A percentile compares a stretch with the other conserved stretches of the same genome.
Conservation (phyloP, 2,329 filamentous ascomycete genomes). For the Pyrenophora teres region DNA sequence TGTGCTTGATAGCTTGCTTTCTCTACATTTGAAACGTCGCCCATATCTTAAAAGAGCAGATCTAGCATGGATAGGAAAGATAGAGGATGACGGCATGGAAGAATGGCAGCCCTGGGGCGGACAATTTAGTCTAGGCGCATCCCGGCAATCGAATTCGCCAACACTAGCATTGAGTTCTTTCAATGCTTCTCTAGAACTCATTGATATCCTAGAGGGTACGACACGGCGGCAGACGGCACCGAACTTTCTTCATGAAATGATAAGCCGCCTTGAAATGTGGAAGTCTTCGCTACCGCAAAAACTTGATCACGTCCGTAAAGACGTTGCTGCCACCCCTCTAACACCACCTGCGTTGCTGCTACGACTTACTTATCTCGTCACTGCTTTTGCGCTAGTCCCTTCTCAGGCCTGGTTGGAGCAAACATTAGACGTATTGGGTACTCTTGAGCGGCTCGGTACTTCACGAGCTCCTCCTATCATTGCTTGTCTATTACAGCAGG, state of each 20-base stretch:
- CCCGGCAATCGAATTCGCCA: conserved; percentile 24
- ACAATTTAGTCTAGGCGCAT: conserved; percentile 45
- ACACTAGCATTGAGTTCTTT: conserved; percentile 58
- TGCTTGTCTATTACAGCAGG: conserved; percentile 26
- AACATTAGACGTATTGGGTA: conserved; percentile 27
- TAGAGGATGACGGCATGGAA: conserved; percentile 70
- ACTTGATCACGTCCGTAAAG: conserved; percentile 29
- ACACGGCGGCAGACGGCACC: conserved; percentile 20
- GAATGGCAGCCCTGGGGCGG: conserved; percentile 75
- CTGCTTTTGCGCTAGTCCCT: conserved; percentile 24
- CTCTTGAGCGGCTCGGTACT: conserved; percentile 29
- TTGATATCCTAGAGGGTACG: conserved; percentile 28
- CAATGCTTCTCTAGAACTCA: conserved; percentile 53
- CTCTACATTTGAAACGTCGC: conserved; percentile 55
- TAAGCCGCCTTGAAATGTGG: conserved; percentile 47
- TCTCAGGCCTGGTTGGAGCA: conserved; percentile 26
- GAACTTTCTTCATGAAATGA: conserved; percentile 41
- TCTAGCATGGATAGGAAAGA: conserved; percentile 51
- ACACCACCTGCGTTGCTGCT: conserved; percentile 37
- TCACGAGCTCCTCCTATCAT: conserved; percentile 33
- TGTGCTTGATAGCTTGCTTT: conserved; percentile 64
- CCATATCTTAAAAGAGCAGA: conserved; percentile 58
- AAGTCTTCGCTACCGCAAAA: conserved; percentile 35
- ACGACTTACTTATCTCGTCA: conserved; percentile 33
- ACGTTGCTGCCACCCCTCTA: conserved; percentile 20